phyloP scores from a whole-genome alignment of 2,329 filamentous ascomycete genomes.

The Phialocephala sp. region DNA sequence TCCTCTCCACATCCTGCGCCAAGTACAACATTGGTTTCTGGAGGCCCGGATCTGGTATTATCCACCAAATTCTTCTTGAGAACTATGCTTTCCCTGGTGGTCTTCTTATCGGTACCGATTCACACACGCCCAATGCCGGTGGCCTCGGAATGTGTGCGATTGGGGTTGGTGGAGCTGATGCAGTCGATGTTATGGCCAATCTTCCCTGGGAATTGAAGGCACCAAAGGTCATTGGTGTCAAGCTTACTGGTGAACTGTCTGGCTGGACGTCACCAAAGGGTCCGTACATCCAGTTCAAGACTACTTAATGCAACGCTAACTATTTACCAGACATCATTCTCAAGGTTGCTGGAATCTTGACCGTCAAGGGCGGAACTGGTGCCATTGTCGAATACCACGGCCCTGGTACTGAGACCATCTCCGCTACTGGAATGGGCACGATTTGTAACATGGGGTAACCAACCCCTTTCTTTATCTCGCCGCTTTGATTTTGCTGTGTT shows the following conservation, averaged over 20 bases:
- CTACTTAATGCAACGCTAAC: background rate
- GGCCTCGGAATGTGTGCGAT: constrained; percentile 77
- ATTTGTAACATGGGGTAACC: constrained; percentile 51
- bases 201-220: constrained; percentile 98
- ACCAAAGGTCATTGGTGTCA: constrained; percentile 95
- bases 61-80: constrained; percentile 97
- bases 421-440: constrained; percentile 86
- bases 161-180: constrained; percentile 82
- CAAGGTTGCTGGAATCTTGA: constrained; percentile 95
- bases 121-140: constrained; percentile 96
- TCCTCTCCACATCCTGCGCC: constrained; percentile 89
- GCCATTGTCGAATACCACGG: constrained; percentile 79
- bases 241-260: constrained; percentile 84
- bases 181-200: constrained; percentile 97
- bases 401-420: constrained; percentile 76
- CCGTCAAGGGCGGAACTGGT: constrained; percentile 97
- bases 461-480: no score
- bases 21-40: constrained; percentile 99
- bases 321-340: constrained; percentile 80
- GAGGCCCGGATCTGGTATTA: constrained; percentile 98
- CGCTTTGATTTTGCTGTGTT: background rate
- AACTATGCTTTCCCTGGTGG: constrained; percentile 99
- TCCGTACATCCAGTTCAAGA: constrained; percentile 48
- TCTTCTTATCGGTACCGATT: constrained; percentile 97
- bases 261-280: constrained; percentile 96